Evolutionary conservation across 1,284 basidiomycete species (phyloP), one percentile per base, ranked within the genome.

Genomic region (Cutaneotrichosporon sp.): DNA sequence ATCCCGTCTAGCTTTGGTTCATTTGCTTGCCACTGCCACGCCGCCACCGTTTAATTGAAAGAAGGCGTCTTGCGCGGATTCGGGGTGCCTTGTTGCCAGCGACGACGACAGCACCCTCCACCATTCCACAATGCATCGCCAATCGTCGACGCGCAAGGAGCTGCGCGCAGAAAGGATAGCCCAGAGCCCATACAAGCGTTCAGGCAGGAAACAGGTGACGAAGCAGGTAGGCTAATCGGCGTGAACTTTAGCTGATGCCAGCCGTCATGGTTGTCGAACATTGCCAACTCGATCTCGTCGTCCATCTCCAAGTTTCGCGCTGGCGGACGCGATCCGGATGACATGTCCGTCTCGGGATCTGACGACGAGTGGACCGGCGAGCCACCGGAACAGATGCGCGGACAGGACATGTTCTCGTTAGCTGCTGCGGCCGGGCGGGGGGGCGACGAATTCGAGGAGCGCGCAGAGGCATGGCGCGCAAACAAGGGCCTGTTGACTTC

Each of bases 291-390:
- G 0, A 54, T 68, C 7, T 40, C 62, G 39, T 62, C 44, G 42
- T 66, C 62, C 34, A 61, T 68, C 21, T 56, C 60, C 3, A 63
- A 64, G 2, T 66, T 70, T 46, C 55, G 58, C 20, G 20, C 17
- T 8, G 46, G 46, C 2, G 35, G 35, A 13, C 44, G 52, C 5
- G 55, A 60, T 26, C 46, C 46, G 17, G 65, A 68, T 21, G 55
- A 59, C 37, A 52, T 45, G 18, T 70, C 70, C 0, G 64, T 69
- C 33, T 69, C 69, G 13, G 71, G 70, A 2, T 67, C 65, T 35
- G 70, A 73, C 43, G 71, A 73, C 47, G 60, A 59, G 17, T 73
- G 70, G 70, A 61, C 67, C 43, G 71, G 70, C 8, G 52, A 60
- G 23, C 54, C 61, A 4, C 67, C 68, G 0, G 41, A 39, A 0